phyloP scores from a whole-genome alignment of 495 filamentous ascomycete species.

The Massariosphaeria phaeospora region DNA sequence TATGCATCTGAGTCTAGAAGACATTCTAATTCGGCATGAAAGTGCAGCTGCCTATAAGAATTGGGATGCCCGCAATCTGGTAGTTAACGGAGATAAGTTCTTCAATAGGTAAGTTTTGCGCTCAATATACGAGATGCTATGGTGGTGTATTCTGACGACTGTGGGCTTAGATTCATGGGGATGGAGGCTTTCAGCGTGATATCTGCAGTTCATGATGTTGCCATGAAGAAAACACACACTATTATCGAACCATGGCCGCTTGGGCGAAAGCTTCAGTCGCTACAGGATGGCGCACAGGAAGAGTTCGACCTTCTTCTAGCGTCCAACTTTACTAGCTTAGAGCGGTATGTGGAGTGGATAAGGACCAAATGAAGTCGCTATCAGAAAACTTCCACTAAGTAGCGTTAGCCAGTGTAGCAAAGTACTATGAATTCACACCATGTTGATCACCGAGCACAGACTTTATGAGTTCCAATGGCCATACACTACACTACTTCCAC shows the following conservation, averaged over 20 bases:
- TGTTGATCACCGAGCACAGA: too few relatives aligned
- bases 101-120: neutral
- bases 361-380: constrained; percentile 1
- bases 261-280: neutral
- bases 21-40: neutral
- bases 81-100: neutral
- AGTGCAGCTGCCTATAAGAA: neutral
- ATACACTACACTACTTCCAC: too few relatives aligned
- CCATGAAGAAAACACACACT: constrained; percentile 19
- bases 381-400: too few relatives aligned
- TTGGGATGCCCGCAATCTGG: neutral
- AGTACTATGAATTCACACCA: too few relatives aligned
- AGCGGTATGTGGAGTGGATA: constrained; percentile 29
- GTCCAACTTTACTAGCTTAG: constrained; percentile 3
- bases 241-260: constrained; percentile 30
- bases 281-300: neutral
- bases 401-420: too few relatives aligned
- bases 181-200: neutral
- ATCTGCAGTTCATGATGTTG: neutral
- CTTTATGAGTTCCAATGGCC: too few relatives aligned
- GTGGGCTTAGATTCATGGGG: neutral
- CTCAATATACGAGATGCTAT: too few relatives aligned
- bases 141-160: too few relatives aligned
- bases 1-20: neutral
- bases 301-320: constrained; percentile 16